Evolutionary conservation across 371 early-diverging fungal species (phyloP).

Genomic region (Rhizomucor pusillus): DNA sequence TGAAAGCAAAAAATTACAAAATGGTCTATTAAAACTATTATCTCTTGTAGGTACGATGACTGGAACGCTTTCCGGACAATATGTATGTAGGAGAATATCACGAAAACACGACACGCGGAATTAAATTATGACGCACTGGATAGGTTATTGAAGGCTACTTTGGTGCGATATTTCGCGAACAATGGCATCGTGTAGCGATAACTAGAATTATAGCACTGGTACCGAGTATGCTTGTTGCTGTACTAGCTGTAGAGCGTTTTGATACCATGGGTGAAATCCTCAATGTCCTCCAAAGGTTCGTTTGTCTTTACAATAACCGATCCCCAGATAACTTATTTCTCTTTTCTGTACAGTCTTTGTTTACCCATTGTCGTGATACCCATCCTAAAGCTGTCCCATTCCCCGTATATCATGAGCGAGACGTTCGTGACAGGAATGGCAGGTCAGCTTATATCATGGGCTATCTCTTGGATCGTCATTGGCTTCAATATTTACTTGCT

Average conservation of each 20-base stretch:
- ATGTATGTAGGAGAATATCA: slow-evolving; percentile 24
- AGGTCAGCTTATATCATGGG: slow-evolving; percentile 20
- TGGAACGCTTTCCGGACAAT: slow-evolving; percentile 75
- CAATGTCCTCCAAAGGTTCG: slow-evolving; percentile 66
- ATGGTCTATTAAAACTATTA: neutral
- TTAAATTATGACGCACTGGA: too few relatives aligned
- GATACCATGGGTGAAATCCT: slow-evolving; percentile 69
- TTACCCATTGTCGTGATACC: slow-evolving; percentile 73
- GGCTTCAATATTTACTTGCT: slow-evolving; percentile 55
- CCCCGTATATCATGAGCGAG: slow-evolving; percentile 35
- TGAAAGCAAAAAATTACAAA: neutral
- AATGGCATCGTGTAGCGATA: slow-evolving; percentile 68
- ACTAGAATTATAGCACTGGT: slow-evolving; percentile 68
- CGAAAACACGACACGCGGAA: too few relatives aligned
- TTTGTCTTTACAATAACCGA: neutral
- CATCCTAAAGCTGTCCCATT: slow-evolving; percentile 57
- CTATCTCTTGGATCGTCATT: slow-evolving; percentile 48
- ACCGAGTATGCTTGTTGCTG: slow-evolving; percentile 65
- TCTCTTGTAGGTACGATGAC: slow-evolving; percentile 59
- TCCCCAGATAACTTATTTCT: neutral
- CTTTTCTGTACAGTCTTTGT: slow-evolving; percentile 55
- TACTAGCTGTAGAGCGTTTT: slow-evolving; percentile 59
- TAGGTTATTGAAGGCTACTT: slow-evolving; percentile 63
- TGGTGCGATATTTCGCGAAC: slow-evolving; percentile 56
- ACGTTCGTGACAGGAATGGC: slow-evolving; percentile 27